Base-by-base conservation (phyloP, 2,329 filamentous ascomycete species). In the Amylocarpus encephaloides region DNA sequence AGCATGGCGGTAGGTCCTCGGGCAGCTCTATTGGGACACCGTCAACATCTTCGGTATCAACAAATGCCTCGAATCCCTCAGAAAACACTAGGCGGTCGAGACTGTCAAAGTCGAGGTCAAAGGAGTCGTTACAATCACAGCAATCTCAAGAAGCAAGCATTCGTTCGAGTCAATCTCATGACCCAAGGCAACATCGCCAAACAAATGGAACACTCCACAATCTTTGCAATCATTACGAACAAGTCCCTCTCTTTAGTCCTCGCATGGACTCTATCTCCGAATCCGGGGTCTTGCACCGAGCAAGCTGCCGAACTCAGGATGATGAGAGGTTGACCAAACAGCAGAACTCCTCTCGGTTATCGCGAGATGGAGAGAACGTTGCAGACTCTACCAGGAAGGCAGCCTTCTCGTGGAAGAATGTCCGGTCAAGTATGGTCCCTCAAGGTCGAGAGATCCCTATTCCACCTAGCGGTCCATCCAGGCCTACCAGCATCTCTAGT, bases 401-500 rank as follows among this genome's bases (percentile, higher is more conserved):
- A 18, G 16, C 51, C 7, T 60, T 59, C 34, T 63, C 58, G 4
- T 64, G 61, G 62, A 63, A 63, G 33, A 60, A 61, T 35, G 53
- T 61, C n/a, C 54, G 57, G 10, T 43, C 55, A 4, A 61, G 53
- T 32, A 51, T 59, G 52, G 46, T 49, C 22, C 51, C 49, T 15
- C 52, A 39, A 3, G 60, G 57, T 55, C 43, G 15, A n/a, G 9
- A 46, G 11, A 61, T 18, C 26, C 18, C 16, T 30, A 11, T 19
- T 18, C 45, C 19, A 30, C 19, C 7, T 19, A 32, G 45, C 13
- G 29, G 60, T 34, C 43, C 46, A 6, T 60, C 61, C 2, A 66
- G 63, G 52, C 50, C 59, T 33, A 57, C 60, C 6, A 66, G 64
- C 45, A 53, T 62, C 32, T 64, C 62, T 9, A 66, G 63, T 50